Base-by-base conservation (phyloP, 306 rosid genomes). In the Oemleria cerasiformis region DNA sequence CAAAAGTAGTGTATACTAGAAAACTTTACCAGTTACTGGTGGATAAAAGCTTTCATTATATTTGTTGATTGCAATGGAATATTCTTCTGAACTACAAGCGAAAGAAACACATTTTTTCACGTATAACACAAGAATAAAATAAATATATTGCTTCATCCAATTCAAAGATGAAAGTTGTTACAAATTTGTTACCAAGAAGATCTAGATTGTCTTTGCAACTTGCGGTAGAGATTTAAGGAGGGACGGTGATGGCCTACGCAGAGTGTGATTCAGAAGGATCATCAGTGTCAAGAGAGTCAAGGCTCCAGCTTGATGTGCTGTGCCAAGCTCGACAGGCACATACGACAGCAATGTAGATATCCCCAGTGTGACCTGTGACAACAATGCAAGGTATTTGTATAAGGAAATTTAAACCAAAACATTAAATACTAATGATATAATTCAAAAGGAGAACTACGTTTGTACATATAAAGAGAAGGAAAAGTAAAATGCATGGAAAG, bases 301-400 rank as follows among this genome's bases (percentile, higher is more conserved):
- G 71, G 98, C 98, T 21, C 98, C 96, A 4, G 96, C 92, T 67
- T 92, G 98, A 85, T 90, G 98, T 16, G 96, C 95, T 10, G 90
- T 80, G 62, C 96, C 96, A 25, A 90, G 86, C 15, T 92, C 88
- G 56, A 86, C 96, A 43, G 95, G 98, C 20, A 92, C 98, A 68
- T 88, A 92, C 0, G 92, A 88, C 49, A 92, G 81, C 72, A 90
- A 92, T 6, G 96, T 90, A 0, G 95, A 80, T 55, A 92, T 53
- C 64, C 98, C 65, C 65, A 59, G 20, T 34, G 65, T 59, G 20
- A 59, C 65, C 65, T 36, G 43, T 6, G 3, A 17, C 42, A 16
- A 36, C 9, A 36, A 17, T 4, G 23, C 39, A 58, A 9, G 17
- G 63, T 54, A 30, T 34, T 36, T 36, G 43, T 36, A 16, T 1